A percentile compares a stretch with the other conserved stretches of the same genome.
These are phyloP conservation scores for Colletotrichum orchidophilum DNA, from an alignment of 2,329 filamentous ascomycete species.

Conservation along the genomic window DNA sequence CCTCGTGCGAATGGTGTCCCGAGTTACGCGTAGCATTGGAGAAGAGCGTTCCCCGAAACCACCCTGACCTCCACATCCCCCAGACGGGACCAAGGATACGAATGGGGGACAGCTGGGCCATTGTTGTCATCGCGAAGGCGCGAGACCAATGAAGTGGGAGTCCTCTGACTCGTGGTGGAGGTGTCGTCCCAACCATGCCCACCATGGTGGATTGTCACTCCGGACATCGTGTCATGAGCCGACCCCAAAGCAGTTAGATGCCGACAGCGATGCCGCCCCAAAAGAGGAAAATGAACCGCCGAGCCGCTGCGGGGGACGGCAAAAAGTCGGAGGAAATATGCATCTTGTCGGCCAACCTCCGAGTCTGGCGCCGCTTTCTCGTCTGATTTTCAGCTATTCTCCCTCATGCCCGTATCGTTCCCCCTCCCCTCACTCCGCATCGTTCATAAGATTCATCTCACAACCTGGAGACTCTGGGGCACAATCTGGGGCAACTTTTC, in stretches of 20 bases:
- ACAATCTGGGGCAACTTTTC: not conserved
- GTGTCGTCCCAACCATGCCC: not conserved
- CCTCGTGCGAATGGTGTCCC: conserved; percentile 12
- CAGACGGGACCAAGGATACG: not conserved
- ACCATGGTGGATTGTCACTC: conserved; percentile 8
- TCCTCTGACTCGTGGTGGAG: conserved; percentile 20
- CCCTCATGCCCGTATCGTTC: not conserved
- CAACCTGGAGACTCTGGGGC: conserved; percentile 14
- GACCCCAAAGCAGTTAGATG: not conserved
- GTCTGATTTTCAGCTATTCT: not conserved
- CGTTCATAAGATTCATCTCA: not conserved
- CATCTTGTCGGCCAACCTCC: conserved; percentile 5
- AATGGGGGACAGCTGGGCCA: not conserved
- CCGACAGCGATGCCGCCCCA: not conserved
- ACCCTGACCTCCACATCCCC: not conserved
- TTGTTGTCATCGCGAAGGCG: not conserved
- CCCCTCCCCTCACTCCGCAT: not conserved
- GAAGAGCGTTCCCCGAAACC: not conserved
- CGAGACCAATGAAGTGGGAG: not conserved
- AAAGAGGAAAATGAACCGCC: not conserved
- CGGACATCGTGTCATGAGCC: not conserved
- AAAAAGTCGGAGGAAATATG: not conserved
- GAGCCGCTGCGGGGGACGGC: not conserved
- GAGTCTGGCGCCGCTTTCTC: not conserved
- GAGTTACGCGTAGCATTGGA: conserved; percentile 7